These are phyloP conservation scores for Fusarium solani-melongenae DNA, from an alignment of 2,329 filamentous ascomycete species.

Conservation along the genomic window DNA sequence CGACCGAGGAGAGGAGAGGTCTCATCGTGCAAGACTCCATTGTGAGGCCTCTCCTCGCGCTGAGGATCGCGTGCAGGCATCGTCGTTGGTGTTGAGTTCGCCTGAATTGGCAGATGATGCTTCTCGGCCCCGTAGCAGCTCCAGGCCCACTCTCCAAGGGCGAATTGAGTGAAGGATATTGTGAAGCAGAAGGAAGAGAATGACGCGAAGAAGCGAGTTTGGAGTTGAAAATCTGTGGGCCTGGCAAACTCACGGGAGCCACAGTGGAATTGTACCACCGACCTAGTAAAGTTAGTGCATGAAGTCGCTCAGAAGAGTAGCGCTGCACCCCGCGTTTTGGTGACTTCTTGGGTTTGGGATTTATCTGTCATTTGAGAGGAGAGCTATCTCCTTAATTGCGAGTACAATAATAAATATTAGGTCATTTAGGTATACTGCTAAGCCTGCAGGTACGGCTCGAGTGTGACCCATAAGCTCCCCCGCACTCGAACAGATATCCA, in stretches of 20 bases:
- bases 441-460: too few relatives aligned
- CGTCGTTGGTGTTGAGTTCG: neutral
- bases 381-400: too few relatives aligned
- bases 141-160: constrained; percentile 16
- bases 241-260: neutral
- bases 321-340: too few relatives aligned
- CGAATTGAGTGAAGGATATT: constrained; percentile 11
- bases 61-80: constrained; percentile 21
- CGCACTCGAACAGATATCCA: too few relatives aligned
- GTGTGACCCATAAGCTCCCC: too few relatives aligned
- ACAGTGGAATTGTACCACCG: neutral
- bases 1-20: constrained; percentile 29
- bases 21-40: constrained; percentile 29
- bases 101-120: neutral
- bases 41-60: constrained; percentile 10
- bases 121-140: neutral
- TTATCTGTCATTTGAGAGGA: too few relatives aligned
- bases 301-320: neutral
- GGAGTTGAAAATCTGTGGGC: neutral
- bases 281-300: neutral
- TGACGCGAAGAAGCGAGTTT: neutral
- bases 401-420: too few relatives aligned
- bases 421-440: too few relatives aligned
- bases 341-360: too few relatives aligned
- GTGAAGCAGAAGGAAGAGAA: constrained; percentile 9